phyloP scores from a whole-genome alignment of 2,329 filamentous ascomycete species.

The Cadophora sp. region DNA sequence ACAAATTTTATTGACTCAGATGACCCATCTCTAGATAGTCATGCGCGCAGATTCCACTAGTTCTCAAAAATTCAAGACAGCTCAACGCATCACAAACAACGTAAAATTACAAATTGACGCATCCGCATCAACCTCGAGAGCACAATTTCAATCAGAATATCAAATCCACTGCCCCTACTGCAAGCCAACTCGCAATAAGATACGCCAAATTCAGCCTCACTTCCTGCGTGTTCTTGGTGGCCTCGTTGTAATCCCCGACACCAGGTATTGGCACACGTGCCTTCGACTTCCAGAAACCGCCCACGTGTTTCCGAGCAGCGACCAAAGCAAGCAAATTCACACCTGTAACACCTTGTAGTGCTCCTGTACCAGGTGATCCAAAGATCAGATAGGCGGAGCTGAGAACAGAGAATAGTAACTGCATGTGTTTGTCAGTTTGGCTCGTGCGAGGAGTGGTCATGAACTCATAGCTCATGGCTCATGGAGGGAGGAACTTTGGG shows the following conservation, averaged over 20 bases:
- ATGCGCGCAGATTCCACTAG: no score
- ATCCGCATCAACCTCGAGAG: no score
- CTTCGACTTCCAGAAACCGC: constrained; percentile 37
- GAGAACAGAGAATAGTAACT: constrained; percentile 32
- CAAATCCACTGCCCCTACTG: constrained; percentile 22
- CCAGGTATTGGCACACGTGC: constrained; percentile 35
- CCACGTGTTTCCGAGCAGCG: constrained; percentile 32
- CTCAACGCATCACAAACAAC: no score
- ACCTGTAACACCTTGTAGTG: not conserved
- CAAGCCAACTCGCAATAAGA: constrained; percentile 35
- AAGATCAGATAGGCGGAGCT: constrained; percentile 25
- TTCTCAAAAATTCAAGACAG: no score
- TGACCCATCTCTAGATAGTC: no score
- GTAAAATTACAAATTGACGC: not conserved
- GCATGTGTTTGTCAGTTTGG: not conserved
- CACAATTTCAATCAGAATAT: constrained; percentile 13
- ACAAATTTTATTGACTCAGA: no score
- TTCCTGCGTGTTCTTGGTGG: constrained; percentile 36
- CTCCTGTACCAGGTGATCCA: not conserved
- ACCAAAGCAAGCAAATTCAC: constrained; percentile 35
- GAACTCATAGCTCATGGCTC: not conserved
- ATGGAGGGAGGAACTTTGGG: not conserved
- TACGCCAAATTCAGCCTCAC: constrained; percentile 37
- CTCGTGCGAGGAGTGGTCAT: constrained; percentile 12
- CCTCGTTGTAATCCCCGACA: constrained; percentile 38